Evolutionary conservation across 2,329 filamentous ascomycete species (phyloP), one percentile per base, ranked within the genome.

Genomic region (Xylaria polymorpha): DNA sequence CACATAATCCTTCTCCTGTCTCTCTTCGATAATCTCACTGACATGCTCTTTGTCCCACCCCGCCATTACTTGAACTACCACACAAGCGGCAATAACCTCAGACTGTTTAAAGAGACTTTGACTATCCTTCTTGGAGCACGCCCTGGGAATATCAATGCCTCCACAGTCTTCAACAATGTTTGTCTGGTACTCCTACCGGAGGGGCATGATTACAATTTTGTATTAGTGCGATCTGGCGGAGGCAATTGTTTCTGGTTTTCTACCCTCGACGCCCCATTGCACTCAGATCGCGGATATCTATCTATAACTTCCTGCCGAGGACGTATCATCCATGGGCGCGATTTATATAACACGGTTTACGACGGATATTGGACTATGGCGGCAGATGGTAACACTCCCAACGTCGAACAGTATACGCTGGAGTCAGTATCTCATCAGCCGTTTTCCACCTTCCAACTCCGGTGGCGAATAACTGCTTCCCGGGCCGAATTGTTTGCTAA

Each of bases 171-270:
- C 3, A 9, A 5, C 5, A n/a, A 20, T 14, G 51, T 55, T 22
- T 55, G 29, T 37, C 14, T 6, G 18, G 1, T 53, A 18, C 50
- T 53, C 15, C 50, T 35, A 4, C 3, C 3, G 39, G 7, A 22
- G 10, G 8, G 12, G n/a, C n/a, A n/a, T n/a, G n/a, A n/a, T n/a
- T n/a, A n/a, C n/a, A n/a, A n/a, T n/a, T n/a, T n/a, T n/a, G n/a
- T n/a, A n/a, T n/a, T n/a, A 46, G 25, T 53, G 29, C 41, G 4
- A 7, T 65, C 63, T 4, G 29, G 37, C 8, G 4, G 3, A 44
- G 44, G 55, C 41, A 35, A 65, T 44, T 29, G 35, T 1, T 59
- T 65, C 20, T 65, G 63, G 63, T 44, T 32, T 57, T 65, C 63
- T 1, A 32, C 43, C 7, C 56, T 65, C 3, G 37, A 65, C 8